Conservation (phyloP, 1,284 basidiomycete species). For the Puccinia horiana region DNA sequence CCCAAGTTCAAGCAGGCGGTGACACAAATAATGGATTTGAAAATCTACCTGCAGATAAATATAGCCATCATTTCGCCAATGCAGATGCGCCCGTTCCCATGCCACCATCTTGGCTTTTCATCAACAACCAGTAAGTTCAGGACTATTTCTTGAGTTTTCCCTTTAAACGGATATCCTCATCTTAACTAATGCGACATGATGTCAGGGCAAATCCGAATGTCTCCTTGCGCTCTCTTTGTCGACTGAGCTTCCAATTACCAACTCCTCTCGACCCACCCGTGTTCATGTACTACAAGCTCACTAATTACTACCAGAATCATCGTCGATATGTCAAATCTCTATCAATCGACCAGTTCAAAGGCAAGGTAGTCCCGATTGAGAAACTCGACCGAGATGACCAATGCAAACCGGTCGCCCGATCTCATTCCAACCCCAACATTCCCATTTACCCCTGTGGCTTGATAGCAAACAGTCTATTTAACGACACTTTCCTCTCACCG, state of each 20-base stretch:
- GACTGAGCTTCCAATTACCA: slow-evolving; percentile 79
- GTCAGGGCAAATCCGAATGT: slow-evolving; percentile 25
- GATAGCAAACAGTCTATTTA: slow-evolving; percentile 98
- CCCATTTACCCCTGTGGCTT: slow-evolving; percentile 91
- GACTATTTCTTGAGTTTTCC: too few relatives aligned
- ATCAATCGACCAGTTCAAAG: slow-evolving; percentile 80
- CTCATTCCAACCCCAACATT: slow-evolving; percentile 60
- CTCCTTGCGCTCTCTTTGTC: slow-evolving; percentile 64
- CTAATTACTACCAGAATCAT: slow-evolving; percentile 86
- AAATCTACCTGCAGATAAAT: slow-evolving; percentile 68
- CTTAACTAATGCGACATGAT: neutral
- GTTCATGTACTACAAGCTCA: slow-evolving; percentile 86
- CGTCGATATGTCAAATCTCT: slow-evolving; percentile 93
- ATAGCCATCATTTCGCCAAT: slow-evolving; percentile 66
- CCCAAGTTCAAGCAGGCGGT: slow-evolving; percentile 54
- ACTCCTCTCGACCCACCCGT: slow-evolving; percentile 74
- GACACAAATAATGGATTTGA: slow-evolving; percentile 62
- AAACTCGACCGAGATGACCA: slow-evolving; percentile 69
- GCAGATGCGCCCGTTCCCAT: slow-evolving; percentile 36
- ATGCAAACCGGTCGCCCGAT: slow-evolving; percentile 81
- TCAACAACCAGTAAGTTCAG: slow-evolving; percentile 50
- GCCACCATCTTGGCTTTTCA: slow-evolving; percentile 53
- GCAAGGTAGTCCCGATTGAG: slow-evolving; percentile 66
- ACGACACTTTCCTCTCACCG: slow-evolving; percentile 81
- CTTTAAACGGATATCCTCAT: neutral